Conservation (phyloP, 148 eudicot genomes). For the Cornus kousa region DNA sequence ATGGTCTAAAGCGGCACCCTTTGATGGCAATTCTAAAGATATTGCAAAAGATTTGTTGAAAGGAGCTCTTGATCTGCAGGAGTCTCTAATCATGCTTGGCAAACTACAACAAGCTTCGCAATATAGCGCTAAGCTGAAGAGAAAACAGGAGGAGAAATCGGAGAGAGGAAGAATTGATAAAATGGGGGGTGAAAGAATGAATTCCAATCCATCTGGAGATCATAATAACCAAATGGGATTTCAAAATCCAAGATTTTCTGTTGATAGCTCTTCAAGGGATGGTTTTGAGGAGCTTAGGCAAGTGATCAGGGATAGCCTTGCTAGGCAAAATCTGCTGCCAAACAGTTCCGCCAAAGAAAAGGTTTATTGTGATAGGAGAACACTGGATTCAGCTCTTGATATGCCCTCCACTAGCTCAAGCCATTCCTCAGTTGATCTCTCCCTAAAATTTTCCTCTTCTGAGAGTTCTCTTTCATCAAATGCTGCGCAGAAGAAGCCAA, state of each 20-base stretch:
- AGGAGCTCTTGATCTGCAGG: conserved; percentile 77
- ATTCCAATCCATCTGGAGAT: conserved; percentile 27
- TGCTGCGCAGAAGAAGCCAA: conserved; percentile 38
- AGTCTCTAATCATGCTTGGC: conserved; percentile 66
- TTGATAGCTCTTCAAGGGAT: conserved; percentile 48
- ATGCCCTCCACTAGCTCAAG: conserved; percentile 71
- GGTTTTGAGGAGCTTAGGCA: conserved; percentile 58
- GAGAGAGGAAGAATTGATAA: conserved; percentile 25
- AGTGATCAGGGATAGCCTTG: conserved; percentile 61
- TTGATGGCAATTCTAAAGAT: conserved; percentile 30
- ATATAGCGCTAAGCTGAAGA: conserved; percentile 31
- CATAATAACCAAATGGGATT: conserved; percentile 23
- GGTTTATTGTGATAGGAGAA: conserved; percentile 29
- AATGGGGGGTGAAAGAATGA: conserved; percentile 25
- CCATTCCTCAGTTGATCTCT: conserved; percentile 44
- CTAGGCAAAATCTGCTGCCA: conserved; percentile 59
- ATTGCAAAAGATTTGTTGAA: conserved; percentile 65
- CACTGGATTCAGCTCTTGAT: conserved; percentile 24
- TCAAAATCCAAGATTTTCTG: conserved; percentile 38
- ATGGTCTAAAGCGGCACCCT: conserved; percentile 36
- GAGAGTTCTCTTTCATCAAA: conserved; percentile 45
- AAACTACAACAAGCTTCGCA: conserved; percentile 59
- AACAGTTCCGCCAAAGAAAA: conserved; percentile 30
- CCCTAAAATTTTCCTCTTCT: conserved; percentile 46
- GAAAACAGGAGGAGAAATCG: conserved; percentile 41